A percentile compares a stretch with the other conserved stretches of the same genome.
Evolutionary conservation across 495 filamentous ascomycete genomes (phyloP).

Genomic region (Podospora comata): DNA sequence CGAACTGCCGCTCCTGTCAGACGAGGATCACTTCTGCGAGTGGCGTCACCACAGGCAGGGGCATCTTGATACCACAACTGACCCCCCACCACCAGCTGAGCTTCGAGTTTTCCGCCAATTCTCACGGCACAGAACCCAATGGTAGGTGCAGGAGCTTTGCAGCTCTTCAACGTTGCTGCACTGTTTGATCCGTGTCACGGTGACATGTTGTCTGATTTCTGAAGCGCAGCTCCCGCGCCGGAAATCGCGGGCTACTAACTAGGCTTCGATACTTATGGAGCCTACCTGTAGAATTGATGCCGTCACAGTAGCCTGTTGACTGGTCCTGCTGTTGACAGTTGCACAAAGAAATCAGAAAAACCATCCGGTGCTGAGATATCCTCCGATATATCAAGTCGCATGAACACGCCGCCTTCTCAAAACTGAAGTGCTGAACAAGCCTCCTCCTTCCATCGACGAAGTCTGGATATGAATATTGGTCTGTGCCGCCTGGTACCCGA

Average conservation of each 20-base stretch:
- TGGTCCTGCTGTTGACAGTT: not conserved
- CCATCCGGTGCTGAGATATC: not conserved
- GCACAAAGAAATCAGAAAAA: not conserved
- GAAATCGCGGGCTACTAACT: not conserved
- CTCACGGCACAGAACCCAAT: slow-evolving; percentile 8
- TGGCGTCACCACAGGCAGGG: slow-evolving; percentile 18
- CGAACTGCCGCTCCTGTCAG: slow-evolving; percentile 13
- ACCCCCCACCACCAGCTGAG: no score
- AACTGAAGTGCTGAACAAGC: slow-evolving; percentile 1
- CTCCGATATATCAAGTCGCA: not conserved
- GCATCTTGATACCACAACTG: not conserved
- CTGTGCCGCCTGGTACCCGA: not conserved
- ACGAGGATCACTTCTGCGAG: slow-evolving; percentile 23
- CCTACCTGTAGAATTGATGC: not conserved
- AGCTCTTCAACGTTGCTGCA: not conserved
- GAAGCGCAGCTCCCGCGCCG: not conserved
- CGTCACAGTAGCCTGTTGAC: not conserved
- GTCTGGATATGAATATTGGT: not conserved
- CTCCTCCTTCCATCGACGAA: not conserved
- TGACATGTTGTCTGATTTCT: not conserved
- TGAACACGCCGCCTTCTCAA: slow-evolving; percentile 6
- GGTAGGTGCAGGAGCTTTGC: not conserved
- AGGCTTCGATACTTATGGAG: not conserved
- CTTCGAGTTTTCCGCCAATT: not conserved
- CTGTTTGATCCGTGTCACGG: not conserved